Evolutionary conservation across 352 stramenopile genomes (phyloP), one percentile per base, ranked within the genome.

Genomic region (Phytophthora cactorum): DNA sequence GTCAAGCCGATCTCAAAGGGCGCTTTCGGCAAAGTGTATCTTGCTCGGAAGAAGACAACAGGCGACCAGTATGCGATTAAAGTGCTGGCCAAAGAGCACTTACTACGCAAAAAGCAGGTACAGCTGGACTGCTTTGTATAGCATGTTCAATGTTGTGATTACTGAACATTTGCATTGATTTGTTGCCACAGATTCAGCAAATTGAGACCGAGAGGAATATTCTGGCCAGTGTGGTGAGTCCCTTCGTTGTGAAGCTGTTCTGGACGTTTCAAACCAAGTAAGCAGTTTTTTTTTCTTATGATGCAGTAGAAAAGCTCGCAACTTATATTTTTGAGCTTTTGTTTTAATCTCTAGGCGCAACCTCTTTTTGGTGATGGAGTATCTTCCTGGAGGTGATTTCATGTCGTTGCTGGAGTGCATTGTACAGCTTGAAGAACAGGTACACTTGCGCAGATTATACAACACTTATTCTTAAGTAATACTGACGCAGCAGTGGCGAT

Each of bases 31-130:
- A 91, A 93, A 58, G 91, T 97, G 12, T 97, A 96, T 53, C 66
- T 97, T 25, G 88, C 90, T 5, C 58, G 78, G 22, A 96, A 96
- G 67, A 95, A 93, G 55, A 93, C 82, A 1, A 97, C 89, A 1
- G 91, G 91, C 1, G 89, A 97, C 47, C 83, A 95, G 28, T 97
- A 96, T 68, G 91, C 91, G 5, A 95, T 97, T 60, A 97, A 97
- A 71, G 90, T 97, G 52, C 78, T 97, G 22, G 84, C 82, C 9
- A 97, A 97, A 66, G 78, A 93, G 59, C 88, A 97, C 39, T 73
- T 97, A 32, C 56, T 95, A 31, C 85, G 90, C 25, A 97, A 97
- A 68, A 97, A 97, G 47, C 84, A 95, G 77, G 87, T 94, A 75
- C 52, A 59, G 41, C 8, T 22, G 22, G 22, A 22, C 22, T 22